Conservation (phyloP, 2,329 filamentous ascomycete genomes). For the Blastomyces parvus region DNA sequence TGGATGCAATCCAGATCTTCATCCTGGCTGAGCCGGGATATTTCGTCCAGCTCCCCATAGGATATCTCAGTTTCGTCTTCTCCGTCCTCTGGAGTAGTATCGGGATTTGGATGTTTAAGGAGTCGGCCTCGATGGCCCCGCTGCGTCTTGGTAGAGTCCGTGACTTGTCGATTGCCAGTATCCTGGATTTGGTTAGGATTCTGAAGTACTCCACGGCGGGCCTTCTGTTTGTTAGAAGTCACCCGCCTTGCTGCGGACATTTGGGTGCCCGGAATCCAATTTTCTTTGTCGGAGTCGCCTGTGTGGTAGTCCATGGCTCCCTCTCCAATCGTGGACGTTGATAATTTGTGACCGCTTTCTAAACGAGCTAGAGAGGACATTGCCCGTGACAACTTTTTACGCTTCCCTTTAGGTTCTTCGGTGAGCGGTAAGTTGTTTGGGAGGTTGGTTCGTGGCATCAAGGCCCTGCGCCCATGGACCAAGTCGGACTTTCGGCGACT, state of each 20-base stretch:
- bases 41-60: constrained; percentile 43
- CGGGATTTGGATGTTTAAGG: constrained; percentile 16
- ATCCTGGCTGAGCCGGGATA: constrained; percentile 65
- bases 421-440: constrained; percentile 46
- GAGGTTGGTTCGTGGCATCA: constrained; percentile 33
- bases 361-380: constrained; percentile 54
- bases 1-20: constrained; percentile 82
- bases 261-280: constrained; percentile 55
- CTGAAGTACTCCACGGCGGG: constrained; percentile 35
- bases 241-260: constrained; percentile 30
- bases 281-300: constrained; percentile 89
- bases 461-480: constrained; percentile 44
- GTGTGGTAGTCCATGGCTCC: constrained; percentile 31
- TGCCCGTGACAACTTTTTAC: constrained; percentile 52
- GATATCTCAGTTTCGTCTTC: constrained; percentile 24
- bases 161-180: constrained; percentile 11
- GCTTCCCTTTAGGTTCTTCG: constrained; percentile 41
- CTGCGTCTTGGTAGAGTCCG: constrained; percentile 21
- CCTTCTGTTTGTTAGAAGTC: constrained; percentile 18
- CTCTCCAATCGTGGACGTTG: constrained; percentile 21
- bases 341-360: constrained; percentile 37
- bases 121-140: constrained; percentile 20
- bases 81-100: constrained; percentile 23
- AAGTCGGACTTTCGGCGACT: constrained; percentile 46
- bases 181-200: constrained; percentile 29